Evolutionary conservation across 169 alveolate genomes (phyloP), one percentile per base, ranked within the genome.

Genomic region (Theileria parva): DNA sequence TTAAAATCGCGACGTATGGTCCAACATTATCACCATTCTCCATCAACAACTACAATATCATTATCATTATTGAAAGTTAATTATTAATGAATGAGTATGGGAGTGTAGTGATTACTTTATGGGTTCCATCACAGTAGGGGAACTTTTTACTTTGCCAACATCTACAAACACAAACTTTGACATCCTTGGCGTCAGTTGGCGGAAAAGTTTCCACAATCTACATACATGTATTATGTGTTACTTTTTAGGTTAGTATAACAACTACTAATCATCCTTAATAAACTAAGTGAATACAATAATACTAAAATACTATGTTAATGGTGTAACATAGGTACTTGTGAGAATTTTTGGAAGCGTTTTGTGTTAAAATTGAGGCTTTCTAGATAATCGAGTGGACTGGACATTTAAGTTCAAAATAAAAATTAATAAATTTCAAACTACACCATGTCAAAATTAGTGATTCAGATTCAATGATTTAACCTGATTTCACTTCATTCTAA

Each of bases 81-180:
- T 37, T 51, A 25, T 3, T 60, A 0, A 19, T 12, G 12, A 3
- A 64, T 28, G 37, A 7, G 27, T 13, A 64, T 28, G 44, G 2
- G 34, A 19, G 32, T 28, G 25, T 63, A 25, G n/a, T 60, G 53
- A 28, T 61, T 60, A 92, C 96, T 88, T 91, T 92, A 66, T 93
- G 96, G 17, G 96, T 88, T 85, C 87, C 96, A 68, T 93, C 96
- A 59, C 96, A 93, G 86, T 88, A 91, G 23, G 96, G 96, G 60
- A 91, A 93, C 79, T 89, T 91, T 55, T 80, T 81, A 25, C 94
- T 86, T 73, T 93, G 96, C 96, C 96, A 93, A 73, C 96, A 93
- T n/a, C 96, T 91, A 72, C 96, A 93, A 61, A 93, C 66, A 34
- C 92, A 79, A n/a, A 91, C 77, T 37, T 55, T 50, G 55, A 80